Percentiles rank a stretch among this genome's conserved stretches.
phyloP scores from a whole-genome alignment of 352 stramenopile species.

The Globisporangium echinulatum region DNA sequence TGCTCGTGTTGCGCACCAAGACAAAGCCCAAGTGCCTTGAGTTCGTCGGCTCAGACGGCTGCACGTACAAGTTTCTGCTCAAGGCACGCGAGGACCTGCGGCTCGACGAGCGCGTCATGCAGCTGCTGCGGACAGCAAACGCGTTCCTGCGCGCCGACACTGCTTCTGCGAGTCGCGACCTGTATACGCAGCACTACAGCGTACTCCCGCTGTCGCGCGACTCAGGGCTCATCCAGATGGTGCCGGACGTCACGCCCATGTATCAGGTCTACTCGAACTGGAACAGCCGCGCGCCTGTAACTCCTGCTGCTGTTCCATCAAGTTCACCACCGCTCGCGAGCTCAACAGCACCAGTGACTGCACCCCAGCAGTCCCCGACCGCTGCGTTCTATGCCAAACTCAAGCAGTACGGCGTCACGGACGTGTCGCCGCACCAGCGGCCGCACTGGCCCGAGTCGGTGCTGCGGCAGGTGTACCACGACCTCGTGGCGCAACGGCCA shows the following conservation, averaged over 20 bases:
- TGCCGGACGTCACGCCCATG: constrained; percentile 70
- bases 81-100: constrained; percentile 86
- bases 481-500: constrained; percentile 55
- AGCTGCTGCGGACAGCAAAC: constrained; percentile 77
- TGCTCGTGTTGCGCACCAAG: constrained; percentile 71
- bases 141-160: constrained; percentile 52
- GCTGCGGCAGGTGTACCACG: constrained; percentile 60
- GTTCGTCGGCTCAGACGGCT: constrained; percentile 71
- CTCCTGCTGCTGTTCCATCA: constrained; percentile 11
- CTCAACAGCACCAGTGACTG: neutral
- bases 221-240: constrained; percentile 84
- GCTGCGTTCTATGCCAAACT: constrained; percentile 80
- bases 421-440: constrained; percentile 65
- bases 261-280: constrained; percentile 75
- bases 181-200: constrained; percentile 59
- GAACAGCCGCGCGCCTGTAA: constrained; percentile 18
- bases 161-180: constrained; percentile 28
- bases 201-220: constrained; percentile 77
- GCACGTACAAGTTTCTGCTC: constrained; percentile 71
- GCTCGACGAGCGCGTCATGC: constrained; percentile 89
- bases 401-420: constrained; percentile 66
- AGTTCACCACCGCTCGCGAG: constrained; percentile 15
- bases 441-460: constrained; percentile 50
- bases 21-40: constrained; percentile 83
- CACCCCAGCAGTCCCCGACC: constrained; percentile 36